These are phyloP conservation scores for Melanomma pulvis-pyrius DNA, from an alignment of 495 filamentous ascomycete species.

Conservation along the genomic window DNA sequence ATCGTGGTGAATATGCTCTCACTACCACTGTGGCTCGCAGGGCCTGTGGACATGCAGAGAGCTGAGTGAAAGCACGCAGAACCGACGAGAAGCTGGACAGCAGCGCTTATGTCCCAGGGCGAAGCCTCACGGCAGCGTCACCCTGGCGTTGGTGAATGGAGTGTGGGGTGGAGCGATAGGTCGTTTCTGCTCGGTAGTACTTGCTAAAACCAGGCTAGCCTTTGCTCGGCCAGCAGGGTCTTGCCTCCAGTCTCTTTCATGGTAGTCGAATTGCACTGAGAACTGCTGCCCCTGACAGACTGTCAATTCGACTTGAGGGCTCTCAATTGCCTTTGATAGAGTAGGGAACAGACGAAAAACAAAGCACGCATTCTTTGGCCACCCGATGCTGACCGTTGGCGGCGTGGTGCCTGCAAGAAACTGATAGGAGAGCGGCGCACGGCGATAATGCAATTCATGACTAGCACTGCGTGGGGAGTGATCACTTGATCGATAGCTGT, in stretches of 20 bases:
- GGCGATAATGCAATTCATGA: constrained; percentile 24
- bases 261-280: background rate
- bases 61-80: constrained; percentile 11
- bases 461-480: constrained; percentile 30
- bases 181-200: constrained; percentile 22
- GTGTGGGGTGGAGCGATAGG: constrained; percentile 25
- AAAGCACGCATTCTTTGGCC: no score
- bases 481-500: constrained; percentile 18
- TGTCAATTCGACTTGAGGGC: background rate
- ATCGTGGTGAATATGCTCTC: background rate
- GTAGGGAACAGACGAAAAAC: no score
- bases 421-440: constrained; percentile 24
- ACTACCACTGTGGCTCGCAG: constrained; percentile 21
- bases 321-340: no score
- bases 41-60: background rate
- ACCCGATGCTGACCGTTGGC: constrained; percentile 6
- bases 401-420: constrained; percentile 16
- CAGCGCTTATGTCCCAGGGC: constrained; percentile 22
- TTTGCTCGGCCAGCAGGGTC: background rate
- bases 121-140: constrained; percentile 8
- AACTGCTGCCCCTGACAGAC: background rate
- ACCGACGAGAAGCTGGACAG: constrained; percentile 15
- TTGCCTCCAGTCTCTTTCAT: background rate
- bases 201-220: constrained; percentile 11
- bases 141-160: constrained; percentile 16